Conservation (phyloP, 495 filamentous ascomycete species). For the Penicillium canariense region DNA sequence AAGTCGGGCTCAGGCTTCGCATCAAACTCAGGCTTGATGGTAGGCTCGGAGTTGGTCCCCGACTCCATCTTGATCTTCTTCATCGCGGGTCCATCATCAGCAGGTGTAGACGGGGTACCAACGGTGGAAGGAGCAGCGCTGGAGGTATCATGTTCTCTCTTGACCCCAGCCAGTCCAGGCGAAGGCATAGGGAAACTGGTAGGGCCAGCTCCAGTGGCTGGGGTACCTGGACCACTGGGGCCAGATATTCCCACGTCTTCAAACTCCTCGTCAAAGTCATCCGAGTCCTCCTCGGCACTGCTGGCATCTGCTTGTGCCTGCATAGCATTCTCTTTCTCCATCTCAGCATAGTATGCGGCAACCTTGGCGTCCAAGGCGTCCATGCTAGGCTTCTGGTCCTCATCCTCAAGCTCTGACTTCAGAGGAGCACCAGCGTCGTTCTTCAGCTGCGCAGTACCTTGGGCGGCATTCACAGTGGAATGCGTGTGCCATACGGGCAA, state of each 20-base stretch:
- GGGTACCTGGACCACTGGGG: conserved; percentile 37
- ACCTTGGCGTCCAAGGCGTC: conserved; percentile 49
- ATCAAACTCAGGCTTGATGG: conserved; percentile 34
- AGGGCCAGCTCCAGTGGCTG: conserved; percentile 29
- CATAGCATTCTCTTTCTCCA: conserved; percentile 48
- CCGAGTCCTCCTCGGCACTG: conserved; percentile 47
- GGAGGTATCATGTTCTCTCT: conserved; percentile 43
- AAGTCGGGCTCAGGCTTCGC: conserved; percentile 5
- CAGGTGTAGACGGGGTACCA: conserved; percentile 41
- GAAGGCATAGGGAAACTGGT: conserved; percentile 31
- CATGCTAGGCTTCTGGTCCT: conserved; percentile 53
- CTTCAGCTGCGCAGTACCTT: conserved; percentile 27
- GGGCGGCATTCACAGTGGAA: conserved; percentile 63
- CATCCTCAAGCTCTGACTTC: conserved; percentile 50
- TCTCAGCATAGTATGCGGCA: conserved; percentile 52
- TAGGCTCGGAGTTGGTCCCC: conserved; percentile 2
- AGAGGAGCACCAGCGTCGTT: conserved; percentile 37
- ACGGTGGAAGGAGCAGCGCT: conserved; percentile 42
- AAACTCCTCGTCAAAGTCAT: conserved; percentile 49
- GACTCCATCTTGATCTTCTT: conserved; percentile 46
- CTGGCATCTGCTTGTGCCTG: conserved; percentile 47
- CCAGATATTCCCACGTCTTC: conserved; percentile 48
- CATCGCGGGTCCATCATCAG: conserved; percentile 39
- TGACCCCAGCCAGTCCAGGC: conserved; percentile 28
- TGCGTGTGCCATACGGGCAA: conserved; percentile 88